Evolutionary conservation across 192 early-diverging fungal species (phyloP).

Genomic region (Backusella morwellensis): DNA sequence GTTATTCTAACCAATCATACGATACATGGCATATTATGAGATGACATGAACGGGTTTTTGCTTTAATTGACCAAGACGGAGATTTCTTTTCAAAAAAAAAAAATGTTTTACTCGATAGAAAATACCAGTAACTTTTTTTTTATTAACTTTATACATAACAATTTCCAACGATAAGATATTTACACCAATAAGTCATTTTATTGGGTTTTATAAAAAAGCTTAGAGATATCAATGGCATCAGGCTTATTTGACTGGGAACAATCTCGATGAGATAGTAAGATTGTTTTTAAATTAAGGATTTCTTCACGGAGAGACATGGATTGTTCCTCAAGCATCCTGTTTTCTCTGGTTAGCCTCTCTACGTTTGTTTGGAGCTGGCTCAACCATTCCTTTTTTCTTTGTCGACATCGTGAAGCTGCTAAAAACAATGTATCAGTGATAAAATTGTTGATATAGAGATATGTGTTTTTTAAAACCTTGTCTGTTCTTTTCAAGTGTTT

Average conservation of each 20-base stretch:
- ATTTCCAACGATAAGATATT: not conserved
- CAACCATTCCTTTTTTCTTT: constrained; percentile 3
- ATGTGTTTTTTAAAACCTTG: not conserved
- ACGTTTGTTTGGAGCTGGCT: not conserved
- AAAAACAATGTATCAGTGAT: not conserved
- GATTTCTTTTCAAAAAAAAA: not conserved
- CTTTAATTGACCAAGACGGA: not conserved
- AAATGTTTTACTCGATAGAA: not conserved
- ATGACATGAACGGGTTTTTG: not conserved
- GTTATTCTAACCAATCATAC: not conserved
- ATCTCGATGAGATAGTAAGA: not conserved
- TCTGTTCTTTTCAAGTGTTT: not conserved
- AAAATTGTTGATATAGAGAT: not conserved
- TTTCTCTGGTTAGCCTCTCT: not conserved
- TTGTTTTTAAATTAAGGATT: constrained; percentile 9
- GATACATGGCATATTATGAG: not conserved
- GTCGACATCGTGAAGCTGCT: constrained; percentile 32
- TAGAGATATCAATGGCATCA: not conserved
- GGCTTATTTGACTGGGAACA: not conserved
- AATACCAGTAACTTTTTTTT: not conserved
- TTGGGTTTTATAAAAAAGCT: not conserved
- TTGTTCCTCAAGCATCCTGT: not conserved
- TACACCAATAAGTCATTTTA: not conserved
- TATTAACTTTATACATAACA: not conserved
- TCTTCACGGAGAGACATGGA: not conserved